Base-by-base conservation (phyloP, 1,284 basidiomycete species). In the Trichosporon inkin region DNA sequence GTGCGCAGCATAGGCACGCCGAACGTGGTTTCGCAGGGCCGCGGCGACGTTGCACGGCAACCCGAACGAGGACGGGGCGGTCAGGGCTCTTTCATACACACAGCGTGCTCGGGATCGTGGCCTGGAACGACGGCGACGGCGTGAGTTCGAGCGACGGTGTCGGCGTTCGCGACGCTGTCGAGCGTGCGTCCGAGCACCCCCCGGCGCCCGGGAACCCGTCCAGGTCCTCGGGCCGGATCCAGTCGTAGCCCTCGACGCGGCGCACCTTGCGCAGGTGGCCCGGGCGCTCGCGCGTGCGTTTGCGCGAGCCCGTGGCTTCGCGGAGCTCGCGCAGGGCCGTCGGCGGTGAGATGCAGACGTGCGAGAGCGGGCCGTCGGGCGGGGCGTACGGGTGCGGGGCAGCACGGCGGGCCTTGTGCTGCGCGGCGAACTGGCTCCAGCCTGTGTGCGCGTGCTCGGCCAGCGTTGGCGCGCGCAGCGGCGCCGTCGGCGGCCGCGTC, bases 171-270 rank as follows among this genome's bases (percentile, higher is more conserved):
- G 28, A 32, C 28, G 28, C 8, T 32, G 28, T 32, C 28, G 28
- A 32, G 28, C 28, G 28, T 8, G 5, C 28, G 44, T 49, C 13
- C n/a, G 44, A 28, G 22, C n/a, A 49, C 22, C 44, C 44, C 14
- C 28, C 41, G 4, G 22, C 41, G 22, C 22, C n/a, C 44, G 24
- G 24, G n/a, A 49, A 57, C 11, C 56, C 56, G 37, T 57, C 56
- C 28, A 57, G 37, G 37, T 57, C 56, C 11, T 19, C 28, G 13
- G 47, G 36, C 22, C 49, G 56, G n/a, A 53, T 53, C 52, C 34
- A 38, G 52, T 53, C 52, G 19, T 37, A 53, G 6, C 52, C 52
- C 19, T 53, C 52, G 19, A 53, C 52, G 3, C 52, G 52, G 17
- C 52, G 34, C 14, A 53, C 52, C 36, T 53, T 53, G 20, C 44